Evolutionary conservation across 306 rosid species (phyloP).

Genomic region (Glycine tomentella): DNA sequence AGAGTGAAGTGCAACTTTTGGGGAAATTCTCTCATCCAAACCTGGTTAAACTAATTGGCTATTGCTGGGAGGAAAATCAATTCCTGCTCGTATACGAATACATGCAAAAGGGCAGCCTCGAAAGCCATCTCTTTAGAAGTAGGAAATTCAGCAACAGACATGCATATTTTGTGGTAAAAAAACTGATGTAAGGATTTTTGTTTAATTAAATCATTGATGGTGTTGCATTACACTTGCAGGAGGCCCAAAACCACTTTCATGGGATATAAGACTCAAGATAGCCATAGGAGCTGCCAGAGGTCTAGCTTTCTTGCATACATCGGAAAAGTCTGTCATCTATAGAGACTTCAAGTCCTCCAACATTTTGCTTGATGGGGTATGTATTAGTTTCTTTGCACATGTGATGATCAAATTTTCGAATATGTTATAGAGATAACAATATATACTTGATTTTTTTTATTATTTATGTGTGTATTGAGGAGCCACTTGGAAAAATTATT

Average conservation of each 20-base stretch:
- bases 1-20: constrained; percentile 85
- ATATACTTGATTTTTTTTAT: too few relatives aligned
- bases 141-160: constrained; percentile 2
- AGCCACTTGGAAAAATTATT: background rate
- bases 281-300: constrained; percentile 92
- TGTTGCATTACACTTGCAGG: constrained; percentile 41
- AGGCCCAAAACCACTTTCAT: constrained; percentile 71
- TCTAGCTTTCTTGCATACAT: constrained; percentile 65
- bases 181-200: background rate
- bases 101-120: constrained; percentile 87
- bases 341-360: constrained; percentile 91
- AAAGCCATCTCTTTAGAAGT: constrained; percentile 89
- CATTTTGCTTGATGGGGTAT: constrained; percentile 75
- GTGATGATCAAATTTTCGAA: too few relatives aligned
- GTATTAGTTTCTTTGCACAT: too few relatives aligned
- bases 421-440: too few relatives aligned
- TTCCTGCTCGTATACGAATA: constrained; percentile 75
- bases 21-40: constrained; percentile 85
- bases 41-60: constrained; percentile 78
- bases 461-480: too few relatives aligned
- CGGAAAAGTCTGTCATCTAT: constrained; percentile 75
- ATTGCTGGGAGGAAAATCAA: constrained; percentile 75
- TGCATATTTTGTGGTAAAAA: too few relatives aligned
- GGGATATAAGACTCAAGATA: constrained; percentile 74
- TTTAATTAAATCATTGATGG: background rate